Evolutionary conservation across 345 rosid species (phyloP).

Genomic region (Citropsis articulata): DNA sequence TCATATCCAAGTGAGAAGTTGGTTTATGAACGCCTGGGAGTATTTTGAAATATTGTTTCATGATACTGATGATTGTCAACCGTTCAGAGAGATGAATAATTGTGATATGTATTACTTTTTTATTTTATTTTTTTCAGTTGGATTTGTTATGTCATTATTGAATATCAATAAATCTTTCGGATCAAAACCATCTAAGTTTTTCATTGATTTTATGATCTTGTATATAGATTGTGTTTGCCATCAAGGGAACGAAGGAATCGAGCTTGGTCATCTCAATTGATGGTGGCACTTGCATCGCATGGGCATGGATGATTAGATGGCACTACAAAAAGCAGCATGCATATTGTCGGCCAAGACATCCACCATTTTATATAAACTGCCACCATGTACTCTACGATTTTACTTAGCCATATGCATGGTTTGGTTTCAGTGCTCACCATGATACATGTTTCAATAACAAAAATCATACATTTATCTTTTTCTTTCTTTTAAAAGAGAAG

Average conservation of each 20-base stretch:
- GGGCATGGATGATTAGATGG: slow-evolving; percentile 3
- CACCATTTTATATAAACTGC: background rate
- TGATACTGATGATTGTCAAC: background rate
- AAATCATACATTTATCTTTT: no score
- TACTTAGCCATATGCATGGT: background rate
- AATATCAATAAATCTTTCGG: no score
- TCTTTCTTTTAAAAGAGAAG: no score
- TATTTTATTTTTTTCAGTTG: background rate
- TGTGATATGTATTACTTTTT: background rate
- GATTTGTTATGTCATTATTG: background rate
- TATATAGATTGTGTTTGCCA: background rate
- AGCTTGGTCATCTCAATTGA: background rate
- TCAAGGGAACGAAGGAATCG: background rate
- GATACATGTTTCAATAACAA: background rate
- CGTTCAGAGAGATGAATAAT: background rate
- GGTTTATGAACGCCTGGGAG: background rate
- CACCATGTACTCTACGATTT: background rate
- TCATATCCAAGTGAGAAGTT: no score
- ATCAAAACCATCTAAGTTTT: no score
- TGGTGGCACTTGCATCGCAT: background rate
- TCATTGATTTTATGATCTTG: background rate
- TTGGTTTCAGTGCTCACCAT: background rate
- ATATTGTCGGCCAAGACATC: background rate
- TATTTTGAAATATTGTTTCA: no score
- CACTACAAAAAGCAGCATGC: background rate